Conservation (phyloP, 345 rosid species). For the Eucalyptus sp. region DNA sequence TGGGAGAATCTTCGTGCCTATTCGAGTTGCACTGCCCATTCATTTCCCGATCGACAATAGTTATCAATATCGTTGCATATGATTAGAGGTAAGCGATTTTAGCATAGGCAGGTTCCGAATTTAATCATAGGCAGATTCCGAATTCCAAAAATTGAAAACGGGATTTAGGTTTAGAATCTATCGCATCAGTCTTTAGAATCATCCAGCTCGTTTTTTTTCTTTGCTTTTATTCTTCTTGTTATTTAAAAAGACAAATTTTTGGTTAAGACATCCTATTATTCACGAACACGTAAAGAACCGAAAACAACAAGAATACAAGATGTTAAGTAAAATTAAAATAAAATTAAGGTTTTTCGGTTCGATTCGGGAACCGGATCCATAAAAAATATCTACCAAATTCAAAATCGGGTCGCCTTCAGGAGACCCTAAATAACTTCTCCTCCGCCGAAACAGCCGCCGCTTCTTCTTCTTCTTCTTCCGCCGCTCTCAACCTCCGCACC, state of each 20-base stretch:
- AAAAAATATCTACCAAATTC: neutral
- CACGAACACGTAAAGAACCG: no score
- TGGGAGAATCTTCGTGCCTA: neutral
- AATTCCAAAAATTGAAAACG: no score
- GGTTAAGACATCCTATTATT: neutral
- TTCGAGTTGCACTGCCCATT: neutral
- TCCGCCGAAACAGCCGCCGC: neutral
- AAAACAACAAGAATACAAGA: neutral
- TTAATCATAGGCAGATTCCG: rapidly evolving
- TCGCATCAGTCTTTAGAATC: neutral
- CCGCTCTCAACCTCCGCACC: neutral
- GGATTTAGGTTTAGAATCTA: no score
- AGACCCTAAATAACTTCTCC: neutral
- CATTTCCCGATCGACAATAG: rapidly evolving
- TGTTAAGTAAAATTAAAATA: neutral
- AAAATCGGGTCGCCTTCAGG: neutral
- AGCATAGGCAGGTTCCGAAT: no score
- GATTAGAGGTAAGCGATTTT: no score
- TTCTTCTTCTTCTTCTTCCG: neutral
- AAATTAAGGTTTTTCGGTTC: neutral
- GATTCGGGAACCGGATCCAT: neutral
- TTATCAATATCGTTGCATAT: no score
- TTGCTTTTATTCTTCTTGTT: neutral
- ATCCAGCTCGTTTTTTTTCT: no score
- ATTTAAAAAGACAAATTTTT: neutral